Base-by-base conservation (phyloP, 169 alveolate genomes). In the Plasmodium vivax region DNA sequence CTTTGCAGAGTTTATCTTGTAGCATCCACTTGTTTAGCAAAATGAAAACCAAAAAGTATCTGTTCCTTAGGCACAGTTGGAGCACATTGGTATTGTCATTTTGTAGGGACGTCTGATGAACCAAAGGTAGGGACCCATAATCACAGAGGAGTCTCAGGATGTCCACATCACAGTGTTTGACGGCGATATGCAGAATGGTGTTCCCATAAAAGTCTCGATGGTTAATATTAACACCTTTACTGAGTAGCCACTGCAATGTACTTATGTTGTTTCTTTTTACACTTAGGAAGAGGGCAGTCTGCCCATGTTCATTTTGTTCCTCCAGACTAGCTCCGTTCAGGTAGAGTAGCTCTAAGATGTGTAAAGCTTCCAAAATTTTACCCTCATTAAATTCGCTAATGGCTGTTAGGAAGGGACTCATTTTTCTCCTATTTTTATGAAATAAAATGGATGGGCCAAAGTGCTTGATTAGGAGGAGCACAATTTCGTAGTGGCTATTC, bases 251-350 rank as follows among this genome's bases (percentile, higher is more conserved):
- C 93, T 98, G 99, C 54, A 97, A 96, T 41, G 96, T 94, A 73
- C 95, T 92, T 84, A 92, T 96, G 77, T 93, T 94, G n/a, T 98
- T 98, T 84, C 98, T 95, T 83, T 97, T 95, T 30, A 98, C 96
- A 32, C 99, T 97, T 94, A 96, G 96, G 96, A 98, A 94, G 68
- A 98, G 92, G 10, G 99, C 98, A 19, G 99, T 98, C 23, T 97
- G 97, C 0, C 99, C 99, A 84, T 84, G 77, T 43, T 91, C 96
- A 82, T 98, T 98, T 83, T 98, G 99, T 84, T 97, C 99, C 88
- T 98, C 99, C 43, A 98, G 94, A 41, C 99, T 97, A 56, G 96
- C 97, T 5, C 99, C 99, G 54, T 97, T 93, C 36, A 97, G 95
- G 92, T 97, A 97, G 41, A 97, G 94, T 85, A 96, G 96, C 84